A percentile compares a stretch with the other conserved stretches of the same genome.
Evolutionary conservation across 2,329 filamentous ascomycete genomes (phyloP).

Genomic region (Arthroderma sp.): DNA sequence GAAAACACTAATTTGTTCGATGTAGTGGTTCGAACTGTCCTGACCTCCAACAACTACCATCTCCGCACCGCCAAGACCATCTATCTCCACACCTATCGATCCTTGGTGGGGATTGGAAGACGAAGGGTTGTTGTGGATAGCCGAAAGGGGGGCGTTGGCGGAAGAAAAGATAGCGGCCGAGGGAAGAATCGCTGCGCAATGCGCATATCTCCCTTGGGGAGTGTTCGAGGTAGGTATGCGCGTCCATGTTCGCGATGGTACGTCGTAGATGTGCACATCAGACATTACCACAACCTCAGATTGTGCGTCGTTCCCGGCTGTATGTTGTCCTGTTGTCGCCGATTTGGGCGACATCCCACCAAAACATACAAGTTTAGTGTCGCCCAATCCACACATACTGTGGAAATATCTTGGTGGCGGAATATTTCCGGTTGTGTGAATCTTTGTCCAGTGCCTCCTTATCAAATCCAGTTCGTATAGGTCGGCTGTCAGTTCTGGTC

Average conservation of each 20-base stretch:
- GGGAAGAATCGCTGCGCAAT: slow-evolving; percentile 84
- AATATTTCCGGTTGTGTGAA: slow-evolving; percentile 71
- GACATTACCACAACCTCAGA: slow-evolving; percentile 95
- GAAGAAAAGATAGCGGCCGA: slow-evolving; percentile 82
- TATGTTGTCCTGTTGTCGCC: slow-evolving; percentile 34
- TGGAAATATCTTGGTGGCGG: slow-evolving; percentile 93
- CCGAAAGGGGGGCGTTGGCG: slow-evolving; percentile 66
- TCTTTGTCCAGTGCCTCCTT: slow-evolving; percentile 79
- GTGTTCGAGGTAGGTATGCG: slow-evolving; percentile 66
- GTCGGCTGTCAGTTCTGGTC: slow-evolving; percentile 75
- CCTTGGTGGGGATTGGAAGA: slow-evolving; percentile 77
- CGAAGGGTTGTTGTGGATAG: slow-evolving; percentile 78
- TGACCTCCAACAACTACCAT: slow-evolving; percentile 97
- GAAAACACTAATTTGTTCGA: slow-evolving; percentile 97
- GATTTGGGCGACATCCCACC: slow-evolving; percentile 86
- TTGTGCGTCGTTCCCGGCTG: slow-evolving; percentile 47
- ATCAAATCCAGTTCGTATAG: slow-evolving; percentile 90
- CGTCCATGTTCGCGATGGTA: slow-evolving; percentile 69
- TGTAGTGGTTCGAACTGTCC: slow-evolving; percentile 96
- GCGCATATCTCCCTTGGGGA: slow-evolving; percentile 88
- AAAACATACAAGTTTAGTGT: slow-evolving; percentile 94
- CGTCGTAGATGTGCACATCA: slow-evolving; percentile 91
- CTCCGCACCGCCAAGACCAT: slow-evolving; percentile 83
- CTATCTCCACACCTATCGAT: slow-evolving; percentile 72
- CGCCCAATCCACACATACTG: slow-evolving; percentile 83